Base-by-base conservation (phyloP, 179 eudicot species). In the Heliamphora pulchella region DNA sequence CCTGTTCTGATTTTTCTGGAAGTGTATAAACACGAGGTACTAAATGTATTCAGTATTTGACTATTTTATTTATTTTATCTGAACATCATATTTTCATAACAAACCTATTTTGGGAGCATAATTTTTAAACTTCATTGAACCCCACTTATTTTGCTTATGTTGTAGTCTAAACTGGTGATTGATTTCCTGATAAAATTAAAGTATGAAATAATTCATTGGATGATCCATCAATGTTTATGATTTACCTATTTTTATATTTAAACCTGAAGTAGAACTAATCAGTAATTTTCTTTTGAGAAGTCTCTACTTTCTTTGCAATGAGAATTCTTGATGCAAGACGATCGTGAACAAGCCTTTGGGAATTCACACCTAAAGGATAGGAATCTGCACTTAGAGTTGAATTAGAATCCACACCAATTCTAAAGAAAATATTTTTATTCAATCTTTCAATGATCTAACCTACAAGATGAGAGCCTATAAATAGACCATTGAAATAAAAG, bases 21-120 rank as follows among this genome's bases (percentile, higher is more conserved):
- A 84, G 89, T 88, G 57, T 96, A 96, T 85, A 94, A 89, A 82
- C 86, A 96, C 77, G 99, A 94, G 99, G 98, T 96, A 91, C 55
- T 74, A 79, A 14, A 47, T 22, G 64, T 74, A 31, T 80, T 77
- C 63, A 17, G 64, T 65, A 11, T 31, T 31, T 31, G 31, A 31
- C 31, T 31, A 31, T 31, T 31, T 31, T 31, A 31, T 31, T 31
- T 31, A 31, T 31, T 31, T 31, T 31, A 31, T 53, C 51, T 75
- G 47, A 41, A 20, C 10, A 57, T 77, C 43, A 55, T 58, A 10
- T 54, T 59, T 74, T n/a, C 77, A 46, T n/a, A 5, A 51, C 44
- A 51, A 4, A 55, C n/a, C 65, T 44, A 59, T 9, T 59, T 61
- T 71, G 53, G 17, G 39, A 47, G 76, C 59, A 11, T 71, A 43